Evolutionary conservation across 371 early-diverging fungal species (phyloP), one percentile per base, ranked within the genome.

Genomic region (Mucor mucedo): DNA sequence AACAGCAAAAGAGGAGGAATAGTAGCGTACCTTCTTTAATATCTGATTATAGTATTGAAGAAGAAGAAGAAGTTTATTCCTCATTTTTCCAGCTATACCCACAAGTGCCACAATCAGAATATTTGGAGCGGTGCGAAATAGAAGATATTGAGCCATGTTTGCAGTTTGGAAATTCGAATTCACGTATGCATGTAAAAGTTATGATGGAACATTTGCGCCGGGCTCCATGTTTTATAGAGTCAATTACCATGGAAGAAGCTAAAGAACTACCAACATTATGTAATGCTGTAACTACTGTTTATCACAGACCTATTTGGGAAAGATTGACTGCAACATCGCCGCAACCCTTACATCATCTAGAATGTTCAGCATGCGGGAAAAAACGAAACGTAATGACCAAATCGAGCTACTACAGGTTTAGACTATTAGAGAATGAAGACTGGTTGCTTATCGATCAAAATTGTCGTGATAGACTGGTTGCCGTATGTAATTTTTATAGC

Each of bases 401-500:
- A 21, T n/a, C 29, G 5, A 47, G 14, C 8, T 60, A 8, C 10
- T 70, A 58, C 62, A 58, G 70, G 1, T 70, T 70, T 48, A 53
- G 62, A 6, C 42, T 70, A 7, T 44, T 55, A 3, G 66, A 62
- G 32, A 49, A 62, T n/a, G 66, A 70, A 21, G 63, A 65, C 5
- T 70, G 70, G 70, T 33, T 60, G 11, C 39, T 58, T 2, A 62
- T 70, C 30, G 70, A 70, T 40, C 27, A 28, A 21, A 41, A 50
- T 10, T 70, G 70, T 44, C 86, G 94, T 14, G 92, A 93, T 62
- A 86, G 95, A 4, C 60, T 96, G 30, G 90, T 94, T 2, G 89
- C 95, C 4, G 94, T 91, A 0, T 91, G 94, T 70, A 92, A 93
- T 59, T 96, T 96, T 70, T 96, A 93, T 79, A 87, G 87, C 4